phyloP scores from a whole-genome alignment of 1,284 basidiomycete genomes.

The Boletus sp. region DNA sequence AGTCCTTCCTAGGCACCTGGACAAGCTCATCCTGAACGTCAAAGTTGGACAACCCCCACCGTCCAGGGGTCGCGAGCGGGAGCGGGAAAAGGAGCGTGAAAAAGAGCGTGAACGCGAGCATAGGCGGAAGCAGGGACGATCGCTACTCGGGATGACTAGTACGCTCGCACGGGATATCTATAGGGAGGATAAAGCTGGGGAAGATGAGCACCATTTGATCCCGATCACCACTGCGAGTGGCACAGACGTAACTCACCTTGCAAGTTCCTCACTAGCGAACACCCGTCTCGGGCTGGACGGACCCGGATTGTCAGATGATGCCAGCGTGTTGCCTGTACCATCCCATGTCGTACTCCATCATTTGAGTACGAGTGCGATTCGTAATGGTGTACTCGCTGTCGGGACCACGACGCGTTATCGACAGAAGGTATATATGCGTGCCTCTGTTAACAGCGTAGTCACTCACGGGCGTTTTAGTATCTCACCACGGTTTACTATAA shows the following conservation, averaged over 20 bases:
- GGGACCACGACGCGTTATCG: conserved; percentile 91
- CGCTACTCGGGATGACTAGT: conserved; percentile 31
- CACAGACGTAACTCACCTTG: conserved; percentile 34
- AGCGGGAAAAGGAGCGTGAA: conserved; percentile 31
- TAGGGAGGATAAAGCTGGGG: conserved; percentile 26
- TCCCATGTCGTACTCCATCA: conserved; percentile 96
- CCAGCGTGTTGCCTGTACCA: conserved; percentile 88
- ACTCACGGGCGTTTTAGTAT: conserved; percentile 36
- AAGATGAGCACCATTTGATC: conserved; percentile 22
- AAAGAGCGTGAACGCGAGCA: conserved; percentile 32
- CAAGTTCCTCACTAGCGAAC: conserved; percentile 17
- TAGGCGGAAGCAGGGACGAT: conserved; percentile 31
- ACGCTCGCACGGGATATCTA: conserved; percentile 27
- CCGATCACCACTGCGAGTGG: conserved; percentile 37
- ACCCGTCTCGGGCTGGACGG: conserved; percentile 37
- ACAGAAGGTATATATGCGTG: conserved; percentile 65
- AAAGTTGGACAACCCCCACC: conserved; percentile 34
- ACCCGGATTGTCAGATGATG: conserved; percentile 74
- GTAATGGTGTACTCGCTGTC: conserved; percentile 90
- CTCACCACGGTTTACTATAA: conserved; percentile 60
- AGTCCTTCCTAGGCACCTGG: conserved; percentile 83
- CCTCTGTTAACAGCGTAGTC: neutral
- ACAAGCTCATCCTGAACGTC: conserved; percentile 89
- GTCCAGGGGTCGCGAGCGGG: conserved; percentile 34
- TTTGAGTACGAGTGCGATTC: conserved; percentile 92